Evolutionary conservation across 345 rosid species (phyloP).

Genomic region (Gossypium arboreum): DNA sequence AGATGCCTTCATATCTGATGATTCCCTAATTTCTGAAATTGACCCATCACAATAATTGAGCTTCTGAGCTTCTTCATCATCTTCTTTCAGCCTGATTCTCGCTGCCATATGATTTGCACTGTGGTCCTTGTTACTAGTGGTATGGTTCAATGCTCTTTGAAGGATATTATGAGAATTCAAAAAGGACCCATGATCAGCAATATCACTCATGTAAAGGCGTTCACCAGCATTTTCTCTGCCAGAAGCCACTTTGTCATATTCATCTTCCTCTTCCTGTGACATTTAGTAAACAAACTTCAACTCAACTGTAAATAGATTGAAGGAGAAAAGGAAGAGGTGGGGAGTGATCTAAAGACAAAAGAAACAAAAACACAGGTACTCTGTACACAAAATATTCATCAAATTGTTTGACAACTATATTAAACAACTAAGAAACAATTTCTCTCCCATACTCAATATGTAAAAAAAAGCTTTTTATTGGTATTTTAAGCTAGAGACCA

Average conservation of each 20-base stretch:
- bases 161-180: slow-evolving; percentile 37
- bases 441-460: neutral
- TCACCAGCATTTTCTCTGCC: slow-evolving; percentile 52
- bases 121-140: slow-evolving; percentile 40
- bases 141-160: slow-evolving; percentile 23
- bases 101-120: slow-evolving; percentile 75
- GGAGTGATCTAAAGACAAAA: neutral
- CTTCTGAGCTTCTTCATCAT: slow-evolving; percentile 50
- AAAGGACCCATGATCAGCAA: slow-evolving; percentile 32
- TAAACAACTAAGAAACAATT: neutral
- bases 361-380: neutral
- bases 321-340: neutral
- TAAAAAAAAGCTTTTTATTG: neutral
- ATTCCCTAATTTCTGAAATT: slow-evolving; percentile 23
- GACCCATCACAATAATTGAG: slow-evolving; percentile 22
- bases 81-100: slow-evolving; percentile 68
- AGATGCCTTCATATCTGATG: neutral
- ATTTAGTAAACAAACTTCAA: neutral
- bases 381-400: neutral
- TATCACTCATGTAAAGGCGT: slow-evolving; percentile 48
- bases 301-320: neutral
- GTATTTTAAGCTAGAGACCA: neutral
- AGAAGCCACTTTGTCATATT: slow-evolving; percentile 67
- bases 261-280: slow-evolving; percentile 83
- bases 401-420: neutral